A percentile compares a stretch with the other conserved stretches of the same genome.
Evolutionary conservation across 2,329 filamentous ascomycete genomes (phyloP).

Genomic region (Thielaviopsis euricoi): DNA sequence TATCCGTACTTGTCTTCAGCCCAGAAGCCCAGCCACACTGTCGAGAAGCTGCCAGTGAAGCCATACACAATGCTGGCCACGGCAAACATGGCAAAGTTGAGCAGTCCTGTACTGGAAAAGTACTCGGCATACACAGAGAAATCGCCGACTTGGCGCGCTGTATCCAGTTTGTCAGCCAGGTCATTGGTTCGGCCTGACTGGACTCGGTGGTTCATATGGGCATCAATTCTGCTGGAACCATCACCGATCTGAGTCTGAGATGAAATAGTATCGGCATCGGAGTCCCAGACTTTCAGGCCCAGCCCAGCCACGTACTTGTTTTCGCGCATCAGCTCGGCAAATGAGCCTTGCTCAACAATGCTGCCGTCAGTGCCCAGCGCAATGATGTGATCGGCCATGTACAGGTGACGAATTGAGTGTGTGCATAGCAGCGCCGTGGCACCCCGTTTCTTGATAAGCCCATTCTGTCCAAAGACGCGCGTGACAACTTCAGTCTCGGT

Average conservation of each 20-base stretch:
- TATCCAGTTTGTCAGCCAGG: neutral
- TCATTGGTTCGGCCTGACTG: too few relatives aligned
- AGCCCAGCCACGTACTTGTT: constrained; percentile 24
- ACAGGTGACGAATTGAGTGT: constrained; percentile 19
- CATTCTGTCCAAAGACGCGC: constrained; percentile 24
- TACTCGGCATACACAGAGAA: constrained; percentile 22
- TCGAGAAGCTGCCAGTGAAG: constrained; percentile 18
- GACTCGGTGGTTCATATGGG: neutral
- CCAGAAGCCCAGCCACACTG: constrained; percentile 27
- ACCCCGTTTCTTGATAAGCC: constrained; percentile 22
- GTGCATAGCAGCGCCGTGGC: constrained; percentile 26
- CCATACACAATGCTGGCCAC: constrained; percentile 15
- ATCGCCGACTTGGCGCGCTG: constrained; percentile 19
- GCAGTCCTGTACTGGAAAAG: constrained; percentile 16
- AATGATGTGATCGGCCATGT: constrained; percentile 29
- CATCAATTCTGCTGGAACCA: neutral
- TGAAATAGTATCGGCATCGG: neutral
- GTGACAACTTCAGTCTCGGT: constrained; percentile 28
- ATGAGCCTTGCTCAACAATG: constrained; percentile 25
- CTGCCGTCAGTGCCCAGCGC: constrained; percentile 25
- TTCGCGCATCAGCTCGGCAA: constrained; percentile 17
- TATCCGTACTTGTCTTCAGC: constrained; percentile 17
- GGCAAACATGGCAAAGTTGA: constrained; percentile 13
- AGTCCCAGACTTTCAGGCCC: constrained; percentile 16
- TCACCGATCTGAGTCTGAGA: neutral